Base-by-base conservation (phyloP, 2,329 filamentous ascomycete species). In the Celoporthe dispersa region DNA sequence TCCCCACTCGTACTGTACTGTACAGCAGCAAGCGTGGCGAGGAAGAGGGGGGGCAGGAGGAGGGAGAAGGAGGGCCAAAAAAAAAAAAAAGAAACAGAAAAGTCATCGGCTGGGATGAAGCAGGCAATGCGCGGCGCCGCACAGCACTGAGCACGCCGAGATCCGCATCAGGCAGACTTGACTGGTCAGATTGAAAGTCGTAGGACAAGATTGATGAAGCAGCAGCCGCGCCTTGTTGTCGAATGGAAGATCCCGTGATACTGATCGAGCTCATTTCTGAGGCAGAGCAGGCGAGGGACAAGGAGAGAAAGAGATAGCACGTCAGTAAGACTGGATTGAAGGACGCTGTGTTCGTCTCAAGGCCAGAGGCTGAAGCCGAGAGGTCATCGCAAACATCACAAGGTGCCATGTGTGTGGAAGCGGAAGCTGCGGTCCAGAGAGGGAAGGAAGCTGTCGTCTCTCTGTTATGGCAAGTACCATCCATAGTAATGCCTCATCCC, bases 1-100 rank as follows among this genome's bases (percentile, higher is more conserved):
- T 66, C 61, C 48, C 59, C 66, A 68, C 57, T 67, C 66, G 65
- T 63, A 41, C 28, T 28, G 51, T 55, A 25, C 51, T 55, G 48
- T 28, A 41, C 14, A 44, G 16, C 41, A 22, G 41, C 22, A 39
- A 65, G 62, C 57, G 70, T 39, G 64, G 59, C 61, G 68, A 55
- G 64, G 64, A 44, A 53, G 37, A 28, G 57, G 31, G 25, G 28
- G 41, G 11, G 51, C 12, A 39, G 22, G 8, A 3, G 31, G 19
- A 31, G 35, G 35, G 8, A 35, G 37, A 12, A 12, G 37, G 37
- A 12, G 37, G 37, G 5, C 55, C 3, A 1, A 16, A 31, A 31
- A 14, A 31, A 25, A 7, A 16, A 59, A n/a, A n/a, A 8, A 19
- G 3, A 3, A 14, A 35, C 33, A 60, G 6, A n/a, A 41, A 41